Base-by-base conservation (phyloP, 257 asterid species). In the Penstemon barbatus region DNA sequence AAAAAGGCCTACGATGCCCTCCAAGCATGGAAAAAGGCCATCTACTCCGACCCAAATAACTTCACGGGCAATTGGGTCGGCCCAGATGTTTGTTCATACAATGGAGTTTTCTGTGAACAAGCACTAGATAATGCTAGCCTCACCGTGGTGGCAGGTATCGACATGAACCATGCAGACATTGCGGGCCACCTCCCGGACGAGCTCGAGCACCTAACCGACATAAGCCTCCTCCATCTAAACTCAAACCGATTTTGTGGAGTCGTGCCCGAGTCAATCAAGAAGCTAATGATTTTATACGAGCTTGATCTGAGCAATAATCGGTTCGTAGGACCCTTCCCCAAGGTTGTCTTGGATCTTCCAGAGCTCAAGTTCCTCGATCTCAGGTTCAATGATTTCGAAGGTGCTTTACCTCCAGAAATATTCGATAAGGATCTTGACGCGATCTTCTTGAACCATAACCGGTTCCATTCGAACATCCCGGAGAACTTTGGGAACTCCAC, bases 221-320 rank as follows among this genome's bases (percentile, higher is more conserved):
- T 89, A 12, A 81, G 91, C 38, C 89, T 93, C 25, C 75, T 93
- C 70, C 99, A 90, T 57, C 37, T 93, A 25, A 91, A 89, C 56
- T 88, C 97, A 19, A 93, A 93, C 73, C n/a, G 99, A 25, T 86
- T 89, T 11, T 93, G 96, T 63, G 99, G 99, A 5, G 69, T 93
- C 15, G 69, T 93, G 4, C 99, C 99, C 1, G 74, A 78, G 40
- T 77, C 82, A 58, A 33, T 93, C 18, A 43, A 37, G 38, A 83
- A 71, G 6, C 72, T 91, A 5, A 71, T 4, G 48, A 70, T 83
- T 38, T 64, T 93, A 1, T 61, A 74, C 64, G 99, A 93, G 88
- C 51, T 90, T 37, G 99, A 93, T 69, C 50, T 88, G 65, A 93
- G 99, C 86, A 93, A 93, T 80, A 93, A 93, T 15, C 88, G 99